Percentiles rank a stretch among this genome's conserved stretches.
phyloP scores from a whole-genome alignment of 352 stramenopile species.

The Globisporangium uncinulatum region DNA sequence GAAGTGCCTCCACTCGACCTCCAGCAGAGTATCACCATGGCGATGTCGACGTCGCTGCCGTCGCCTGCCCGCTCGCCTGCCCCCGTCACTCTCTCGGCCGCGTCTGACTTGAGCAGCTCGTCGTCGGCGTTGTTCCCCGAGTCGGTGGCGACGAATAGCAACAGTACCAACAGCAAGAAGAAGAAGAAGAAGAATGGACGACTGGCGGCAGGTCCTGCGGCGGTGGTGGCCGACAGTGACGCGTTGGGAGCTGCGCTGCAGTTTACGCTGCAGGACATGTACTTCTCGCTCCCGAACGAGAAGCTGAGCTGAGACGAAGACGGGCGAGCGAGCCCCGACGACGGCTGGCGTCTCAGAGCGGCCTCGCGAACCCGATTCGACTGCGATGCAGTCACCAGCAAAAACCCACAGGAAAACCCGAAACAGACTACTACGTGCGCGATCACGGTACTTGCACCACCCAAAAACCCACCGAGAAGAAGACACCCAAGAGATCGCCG shows the following conservation, averaged over 20 bases:
- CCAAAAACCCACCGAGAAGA: too few relatives aligned
- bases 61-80: constrained; percentile 19
- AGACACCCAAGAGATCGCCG: too few relatives aligned
- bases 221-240: not conserved
- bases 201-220: not conserved
- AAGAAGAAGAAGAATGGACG: constrained; percentile 26
- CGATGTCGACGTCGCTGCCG: constrained; percentile 62
- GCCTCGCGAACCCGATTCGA: too few relatives aligned
- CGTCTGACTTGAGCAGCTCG: constrained; percentile 5
- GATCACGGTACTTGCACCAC: too few relatives aligned
- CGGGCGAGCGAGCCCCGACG: too few relatives aligned
- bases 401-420: too few relatives aligned
- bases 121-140: constrained; percentile 2
- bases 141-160: not conserved
- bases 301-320: constrained; percentile 19
- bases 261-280: constrained; percentile 81
- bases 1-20: constrained; percentile 60
- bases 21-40: constrained; percentile 65
- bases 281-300: constrained; percentile 52
- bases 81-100: not conserved
- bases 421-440: too few relatives aligned
- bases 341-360: too few relatives aligned
- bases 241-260: constrained; percentile 21
- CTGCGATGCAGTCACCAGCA: too few relatives aligned
- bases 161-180: constrained; percentile 15